Evolutionary conservation across 1,284 basidiomycete species (phyloP).

Genomic region (Rhodotorula sp.): DNA sequence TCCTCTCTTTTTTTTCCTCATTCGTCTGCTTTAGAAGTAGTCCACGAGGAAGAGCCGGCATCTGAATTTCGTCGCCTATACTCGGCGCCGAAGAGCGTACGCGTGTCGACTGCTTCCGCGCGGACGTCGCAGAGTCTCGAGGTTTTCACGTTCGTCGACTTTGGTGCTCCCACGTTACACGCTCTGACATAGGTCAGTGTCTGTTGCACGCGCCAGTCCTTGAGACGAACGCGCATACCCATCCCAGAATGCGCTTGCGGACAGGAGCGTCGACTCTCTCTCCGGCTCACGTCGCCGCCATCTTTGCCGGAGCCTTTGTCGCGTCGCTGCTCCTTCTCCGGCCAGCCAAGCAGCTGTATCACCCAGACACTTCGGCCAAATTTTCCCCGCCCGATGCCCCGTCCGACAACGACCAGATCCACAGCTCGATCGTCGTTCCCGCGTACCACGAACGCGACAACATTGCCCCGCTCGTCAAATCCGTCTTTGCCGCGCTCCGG

Average conservation of each 20-base stretch:
- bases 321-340: slow-evolving; percentile 24
- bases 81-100: too few species aligned
- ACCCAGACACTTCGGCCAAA: slow-evolving; percentile 25
- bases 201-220: background rate
- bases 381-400: slow-evolving; percentile 32
- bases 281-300: slow-evolving; percentile 1
- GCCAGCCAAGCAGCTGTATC: slow-evolving; percentile 18
- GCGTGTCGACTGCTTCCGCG: too few species aligned
- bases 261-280: background rate
- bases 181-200: too few species aligned
- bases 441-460: slow-evolving; percentile 56
- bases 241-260: background rate
- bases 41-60: too few species aligned
- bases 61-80: too few species aligned
- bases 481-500: slow-evolving; percentile 47
- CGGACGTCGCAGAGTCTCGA: too few species aligned
- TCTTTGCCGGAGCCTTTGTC: slow-evolving; percentile 29
- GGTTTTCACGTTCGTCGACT: too few species aligned
- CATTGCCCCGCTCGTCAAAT: slow-evolving; percentile 52
- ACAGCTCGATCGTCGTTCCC: slow-evolving; percentile 55
- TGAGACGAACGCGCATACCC: background rate
- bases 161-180: too few species aligned
- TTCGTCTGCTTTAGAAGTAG: background rate
- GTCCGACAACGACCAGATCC: slow-evolving; percentile 34
- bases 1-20: background rate